Conservation (phyloP, 345 rosid genomes). For the Aquilaria yunnanensis region DNA sequence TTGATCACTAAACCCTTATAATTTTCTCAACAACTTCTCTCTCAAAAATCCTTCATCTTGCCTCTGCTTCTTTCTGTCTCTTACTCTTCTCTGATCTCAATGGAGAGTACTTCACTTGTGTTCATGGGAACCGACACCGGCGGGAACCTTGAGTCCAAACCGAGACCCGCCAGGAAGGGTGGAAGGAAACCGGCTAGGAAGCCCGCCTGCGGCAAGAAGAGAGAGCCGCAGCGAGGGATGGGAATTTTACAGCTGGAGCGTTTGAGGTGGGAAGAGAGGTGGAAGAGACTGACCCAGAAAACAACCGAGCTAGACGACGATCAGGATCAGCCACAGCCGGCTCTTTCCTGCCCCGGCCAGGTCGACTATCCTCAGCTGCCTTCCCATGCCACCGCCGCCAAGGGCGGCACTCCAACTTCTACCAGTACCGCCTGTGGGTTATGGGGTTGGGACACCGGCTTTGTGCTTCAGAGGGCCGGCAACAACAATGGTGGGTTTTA, state of each 20-base stretch:
- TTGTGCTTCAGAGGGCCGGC: slow-evolving; percentile 12
- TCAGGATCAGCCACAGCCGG: neutral
- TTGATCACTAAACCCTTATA: slow-evolving; percentile 13
- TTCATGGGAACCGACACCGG: slow-evolving; percentile 9
- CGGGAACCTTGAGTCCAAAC: slow-evolving; percentile 6
- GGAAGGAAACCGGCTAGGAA: slow-evolving; percentile 24
- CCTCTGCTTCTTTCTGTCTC: neutral
- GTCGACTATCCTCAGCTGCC: slow-evolving; percentile 8
- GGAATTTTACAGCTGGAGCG: slow-evolving; percentile 76
- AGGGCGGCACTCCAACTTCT: slow-evolving; percentile 13
- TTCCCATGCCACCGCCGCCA: slow-evolving; percentile 28
- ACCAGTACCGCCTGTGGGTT: slow-evolving; percentile 17
- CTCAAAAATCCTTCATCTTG: neutral
- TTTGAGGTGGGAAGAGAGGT: slow-evolving; percentile 31
- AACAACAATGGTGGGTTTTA: slow-evolving; percentile 11
- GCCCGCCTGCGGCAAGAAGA: slow-evolving; percentile 35
- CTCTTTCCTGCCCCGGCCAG: slow-evolving; percentile 1
- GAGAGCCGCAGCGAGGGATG: slow-evolving; percentile 59
- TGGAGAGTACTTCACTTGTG: slow-evolving; percentile 22
- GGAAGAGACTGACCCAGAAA: slow-evolving; percentile 28
- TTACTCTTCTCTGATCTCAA: slow-evolving; percentile 1
- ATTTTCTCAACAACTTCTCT: slow-evolving; percentile 3
- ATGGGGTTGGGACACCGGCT: slow-evolving; percentile 19
- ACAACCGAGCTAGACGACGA: neutral
- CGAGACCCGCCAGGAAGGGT: slow-evolving; percentile 16